phyloP scores from a whole-genome alignment of 2,329 filamentous ascomycete genomes.

The Penicillium sp. region DNA sequence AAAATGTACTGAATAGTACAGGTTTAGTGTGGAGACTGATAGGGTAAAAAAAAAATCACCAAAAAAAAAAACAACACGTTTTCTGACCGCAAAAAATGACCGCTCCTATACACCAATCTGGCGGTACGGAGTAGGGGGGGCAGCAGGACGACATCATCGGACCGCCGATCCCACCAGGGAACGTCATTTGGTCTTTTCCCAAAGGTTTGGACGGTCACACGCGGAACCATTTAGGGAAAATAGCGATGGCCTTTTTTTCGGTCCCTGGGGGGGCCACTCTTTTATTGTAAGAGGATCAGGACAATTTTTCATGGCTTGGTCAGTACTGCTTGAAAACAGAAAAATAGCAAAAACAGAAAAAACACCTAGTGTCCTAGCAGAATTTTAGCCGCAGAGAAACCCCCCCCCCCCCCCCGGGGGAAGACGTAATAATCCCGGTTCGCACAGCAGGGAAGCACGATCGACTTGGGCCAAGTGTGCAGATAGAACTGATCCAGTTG shows the following conservation, averaged over 20 bases:
- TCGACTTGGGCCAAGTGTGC: slow-evolving; percentile 8
- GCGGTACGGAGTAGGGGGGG: slow-evolving; percentile 5
- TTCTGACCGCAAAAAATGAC: slow-evolving; percentile 3
- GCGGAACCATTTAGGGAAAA: slow-evolving; percentile 1
- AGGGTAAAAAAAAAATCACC: not conserved
- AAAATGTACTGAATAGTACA: slow-evolving; percentile 1
- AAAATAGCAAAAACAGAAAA: not conserved
- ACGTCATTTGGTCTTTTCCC: slow-evolving; percentile 13
- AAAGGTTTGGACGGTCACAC: slow-evolving; percentile 12
- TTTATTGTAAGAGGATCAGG: not conserved
- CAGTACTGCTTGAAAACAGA: not conserved
- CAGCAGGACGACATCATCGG: slow-evolving; percentile 23
- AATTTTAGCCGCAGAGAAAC: not conserved
- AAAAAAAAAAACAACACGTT: not conserved
- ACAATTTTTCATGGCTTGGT: not conserved
- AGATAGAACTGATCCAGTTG: slow-evolving; percentile 5
- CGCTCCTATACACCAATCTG: slow-evolving; percentile 4
- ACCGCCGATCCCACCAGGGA: slow-evolving; percentile 17
- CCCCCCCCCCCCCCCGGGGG: no score
- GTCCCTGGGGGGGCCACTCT: not conserved
- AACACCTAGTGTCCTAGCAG: not conserved
- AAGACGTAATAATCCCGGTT: slow-evolving; percentile 7
- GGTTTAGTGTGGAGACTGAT: slow-evolving; percentile 3
- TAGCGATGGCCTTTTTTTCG: not conserved
- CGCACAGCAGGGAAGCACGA: slow-evolving; percentile 11